Evolutionary conservation across 176 grass and related monocot genomes (phyloP).

Genomic region (Ensete glaucum): DNA sequence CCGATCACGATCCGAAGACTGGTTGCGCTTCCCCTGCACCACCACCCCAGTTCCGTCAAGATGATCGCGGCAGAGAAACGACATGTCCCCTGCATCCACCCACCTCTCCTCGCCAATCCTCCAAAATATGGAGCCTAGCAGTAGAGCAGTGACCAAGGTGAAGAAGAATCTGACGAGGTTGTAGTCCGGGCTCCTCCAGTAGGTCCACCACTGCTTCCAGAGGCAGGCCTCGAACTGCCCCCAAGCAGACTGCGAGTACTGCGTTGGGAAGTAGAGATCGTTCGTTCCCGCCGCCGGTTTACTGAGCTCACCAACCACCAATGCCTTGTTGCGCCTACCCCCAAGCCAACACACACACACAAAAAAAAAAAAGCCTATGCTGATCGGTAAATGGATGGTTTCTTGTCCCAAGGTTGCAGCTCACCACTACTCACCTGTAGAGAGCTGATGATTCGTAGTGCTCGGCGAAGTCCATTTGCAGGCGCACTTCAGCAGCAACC

Average conservation of each 20-base stretch:
- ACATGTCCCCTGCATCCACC: constrained; percentile 8
- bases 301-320: constrained; percentile 61
- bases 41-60: background rate
- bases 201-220: constrained; percentile 92
- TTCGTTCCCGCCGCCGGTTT: constrained; percentile 48
- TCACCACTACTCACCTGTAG: constrained; percentile 41
- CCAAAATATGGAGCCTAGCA: constrained; percentile 95
- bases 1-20: constrained; percentile 82
- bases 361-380: background rate
- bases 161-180: constrained; percentile 93
- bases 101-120: constrained; percentile 74
- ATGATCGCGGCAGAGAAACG: too few relatives aligned
- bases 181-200: constrained; percentile 96
- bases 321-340: constrained; percentile 66
- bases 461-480: constrained; percentile 69
- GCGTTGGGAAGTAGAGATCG: constrained; percentile 83
- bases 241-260: constrained; percentile 47
- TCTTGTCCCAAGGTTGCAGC: background rate
- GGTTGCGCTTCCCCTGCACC: constrained; percentile 56
- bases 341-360: too few relatives aligned
- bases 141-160: constrained; percentile 84
- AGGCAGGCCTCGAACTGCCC: constrained; percentile 92
- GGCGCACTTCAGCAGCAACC: constrained; percentile 69
- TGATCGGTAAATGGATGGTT: background rate
- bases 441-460: constrained; percentile 70